Base-by-base conservation (phyloP, 225 moss, liverwort and hornwort species). In the Antitrichia curtipendula region DNA sequence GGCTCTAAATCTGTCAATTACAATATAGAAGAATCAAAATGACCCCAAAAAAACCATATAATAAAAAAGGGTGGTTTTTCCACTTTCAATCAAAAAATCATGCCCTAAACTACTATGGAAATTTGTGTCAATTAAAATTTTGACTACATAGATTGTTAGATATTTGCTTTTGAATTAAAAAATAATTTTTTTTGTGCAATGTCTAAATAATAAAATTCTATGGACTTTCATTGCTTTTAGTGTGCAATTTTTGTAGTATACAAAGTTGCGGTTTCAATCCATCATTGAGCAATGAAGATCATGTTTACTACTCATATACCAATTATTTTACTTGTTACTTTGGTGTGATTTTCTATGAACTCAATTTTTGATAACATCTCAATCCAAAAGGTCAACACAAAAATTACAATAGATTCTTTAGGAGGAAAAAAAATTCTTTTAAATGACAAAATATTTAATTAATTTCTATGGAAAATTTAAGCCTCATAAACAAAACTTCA, bases 31-130 rank as follows among this genome's bases (percentile, higher is more conserved):
- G 22, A 75, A 9, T 75, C 36, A 52, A 75, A 52, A 21, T 13
- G 10, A 13, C 8, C n/a, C n/a, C n/a, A 0, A 50, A 3, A 20
- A 31, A 8, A 5, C 5, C 49, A 2, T 4, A 12, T 0, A 17
- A 17, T n/a, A 12, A 3, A 5, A 34, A 1, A 53, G 53, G 13
- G 12, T 8, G 6, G n/a, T 68, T 53, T 54, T n/a, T 76, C 6
- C 6, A 9, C 36, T 75, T 52, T 36, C 52, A 52, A 75, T 52
- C 8, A 14, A 22, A 23, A 52, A 13, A 8, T 75, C 36, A 36
- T 75, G 52, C 0, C 14, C 23, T 36, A 8, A 13, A 36, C 13
- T 75, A 52, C 9, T 52, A 31, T 31, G 19, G 11, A 49, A 74
- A 12, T n/a, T n/a, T 0, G 0, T 32, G 4, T 50, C 6, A 18